Evolutionary conservation across 208 protist species (phyloP).

Genomic region (Wallacemonas sp.): DNA sequence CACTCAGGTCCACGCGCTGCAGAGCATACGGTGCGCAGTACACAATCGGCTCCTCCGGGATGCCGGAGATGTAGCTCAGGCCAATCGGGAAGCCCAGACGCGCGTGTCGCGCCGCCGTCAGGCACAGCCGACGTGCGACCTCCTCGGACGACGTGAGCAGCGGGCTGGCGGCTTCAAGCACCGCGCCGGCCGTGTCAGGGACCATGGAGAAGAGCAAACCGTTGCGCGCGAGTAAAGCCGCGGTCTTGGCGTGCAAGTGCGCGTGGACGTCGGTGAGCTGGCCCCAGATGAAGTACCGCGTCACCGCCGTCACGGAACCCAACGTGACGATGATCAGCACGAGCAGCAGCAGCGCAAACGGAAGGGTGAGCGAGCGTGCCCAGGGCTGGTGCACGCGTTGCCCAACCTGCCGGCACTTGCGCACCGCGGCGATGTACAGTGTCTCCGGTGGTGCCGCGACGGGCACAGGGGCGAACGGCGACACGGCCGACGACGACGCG

Average conservation of each 20-base stretch:
- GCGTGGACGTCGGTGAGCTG: conserved; percentile 2
- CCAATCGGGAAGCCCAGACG: not conserved
- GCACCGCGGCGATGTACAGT: no score
- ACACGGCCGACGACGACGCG: no score
- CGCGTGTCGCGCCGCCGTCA: not conserved
- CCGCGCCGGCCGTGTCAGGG: not conserved
- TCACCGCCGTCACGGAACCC: not conserved
- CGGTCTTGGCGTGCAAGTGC: conserved; percentile 1
- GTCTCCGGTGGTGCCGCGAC: no score
- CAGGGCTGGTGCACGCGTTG: not conserved
- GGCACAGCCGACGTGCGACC: conserved; percentile 2
- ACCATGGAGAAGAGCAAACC: not conserved
- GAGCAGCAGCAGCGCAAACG: not conserved
- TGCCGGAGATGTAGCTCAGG: conserved; percentile 8
- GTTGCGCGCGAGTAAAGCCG: not conserved
- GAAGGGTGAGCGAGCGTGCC: not conserved
- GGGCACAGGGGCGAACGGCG: no score
- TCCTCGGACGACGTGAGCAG: not conserved
- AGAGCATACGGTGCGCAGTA: conserved; percentile 4
- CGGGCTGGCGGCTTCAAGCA: not conserved
- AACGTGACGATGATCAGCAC: not conserved
- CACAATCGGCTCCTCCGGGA: conserved; percentile 4
- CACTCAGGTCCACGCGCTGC: not conserved
- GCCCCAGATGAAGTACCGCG: not conserved
- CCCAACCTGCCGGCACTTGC: not conserved